Base-by-base conservation (phyloP, 2,329 filamentous ascomycete species). In the Lasiodiplodia theobromae region DNA sequence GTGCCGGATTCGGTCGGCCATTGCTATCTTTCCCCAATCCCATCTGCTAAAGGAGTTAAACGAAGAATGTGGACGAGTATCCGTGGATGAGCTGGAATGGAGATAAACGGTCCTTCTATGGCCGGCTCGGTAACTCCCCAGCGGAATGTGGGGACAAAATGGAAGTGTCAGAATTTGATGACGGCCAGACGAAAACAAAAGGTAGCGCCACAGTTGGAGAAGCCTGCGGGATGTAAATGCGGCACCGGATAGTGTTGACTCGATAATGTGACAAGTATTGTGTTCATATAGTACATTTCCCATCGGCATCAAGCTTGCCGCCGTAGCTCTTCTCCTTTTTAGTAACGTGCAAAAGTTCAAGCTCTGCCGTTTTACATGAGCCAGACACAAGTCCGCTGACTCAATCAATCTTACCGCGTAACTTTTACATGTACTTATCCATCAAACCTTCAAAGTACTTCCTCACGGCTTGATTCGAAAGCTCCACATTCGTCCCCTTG, bases 351-450 rank as follows among this genome's bases (percentile, higher is more conserved):
- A 28, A 28, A 28, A 28, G 28, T 28, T 28, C 28, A 28, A 28
- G 28, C 28, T 28, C 28, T 28, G 28, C 28, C 4, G 28, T 47
- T 34, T 37, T 34, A 4, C 18, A 60, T 10, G 31, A 34, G 37
- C 18, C n/a, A 12, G 28, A 49, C n/a, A 2, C 44, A n/a, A 53
- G 23, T 10, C 16, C 11, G 23, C 21, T 28, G 31, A 34, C 31
- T 23, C 51, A 4, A 6, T 28, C 1, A 5, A 52, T n/a, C 25
- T 34, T 12, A 16, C 38, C 10, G 5, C 7, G 16, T 11, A 21
- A 14, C 37, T 4, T 23, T 34, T 66, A 66, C 63, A 66, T 56
- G n/a, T 66, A 66, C 12, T 12, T 25, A 38, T 66, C 63, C 63
- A 66, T 54, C 63, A 66, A 16, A 4, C 37, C 23, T 16, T 66